Percentiles rank a stretch among this genome's conserved stretches.
phyloP scores from a whole-genome alignment of 2,329 filamentous ascomycete species.

The Cercospora janseana region DNA sequence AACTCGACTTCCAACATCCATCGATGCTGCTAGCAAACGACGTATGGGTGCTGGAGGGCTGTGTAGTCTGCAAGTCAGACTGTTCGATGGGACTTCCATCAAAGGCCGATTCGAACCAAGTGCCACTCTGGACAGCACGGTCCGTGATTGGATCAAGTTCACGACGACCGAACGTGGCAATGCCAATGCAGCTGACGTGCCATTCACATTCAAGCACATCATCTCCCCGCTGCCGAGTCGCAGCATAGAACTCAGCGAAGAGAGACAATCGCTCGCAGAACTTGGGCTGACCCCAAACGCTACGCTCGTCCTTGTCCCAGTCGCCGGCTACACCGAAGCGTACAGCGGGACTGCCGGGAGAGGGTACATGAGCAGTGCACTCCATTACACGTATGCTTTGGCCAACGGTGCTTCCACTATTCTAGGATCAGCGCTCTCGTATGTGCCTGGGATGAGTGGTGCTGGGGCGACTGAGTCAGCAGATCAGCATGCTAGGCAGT shows the following conservation, averaged over 20 bases:
- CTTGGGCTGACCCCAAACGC: constrained; percentile 75
- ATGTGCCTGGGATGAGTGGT: constrained; percentile 25
- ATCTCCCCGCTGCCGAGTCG: constrained; percentile 74
- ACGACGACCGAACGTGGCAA: constrained; percentile 39
- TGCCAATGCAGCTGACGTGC: constrained; percentile 40
- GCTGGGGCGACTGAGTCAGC: constrained; percentile 16
- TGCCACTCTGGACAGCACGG: constrained; percentile 62
- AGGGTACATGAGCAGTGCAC: constrained; percentile 26
- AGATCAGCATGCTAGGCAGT: not conserved
- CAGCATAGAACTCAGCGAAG: constrained; percentile 71
- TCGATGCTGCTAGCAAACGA: constrained; percentile 22
- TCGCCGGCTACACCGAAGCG: constrained; percentile 60
- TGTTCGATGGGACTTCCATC: constrained; percentile 81
- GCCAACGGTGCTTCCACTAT: constrained; percentile 26
- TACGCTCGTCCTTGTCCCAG: constrained; percentile 77
- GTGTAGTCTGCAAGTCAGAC: constrained; percentile 65
- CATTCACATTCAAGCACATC: constrained; percentile 83
- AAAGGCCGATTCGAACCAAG: constrained; percentile 63
- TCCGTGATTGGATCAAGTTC: constrained; percentile 75
- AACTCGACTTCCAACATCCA: constrained; percentile 17
- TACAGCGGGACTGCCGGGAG: constrained; percentile 47
- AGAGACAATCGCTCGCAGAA: constrained; percentile 64
- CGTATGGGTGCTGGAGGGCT: constrained; percentile 26
- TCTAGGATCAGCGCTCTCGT: constrained; percentile 21
- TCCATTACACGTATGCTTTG: constrained; percentile 25